phyloP scores from a whole-genome alignment of 1,139 yeast genomes.

The Hansenula lynferdii region DNA sequence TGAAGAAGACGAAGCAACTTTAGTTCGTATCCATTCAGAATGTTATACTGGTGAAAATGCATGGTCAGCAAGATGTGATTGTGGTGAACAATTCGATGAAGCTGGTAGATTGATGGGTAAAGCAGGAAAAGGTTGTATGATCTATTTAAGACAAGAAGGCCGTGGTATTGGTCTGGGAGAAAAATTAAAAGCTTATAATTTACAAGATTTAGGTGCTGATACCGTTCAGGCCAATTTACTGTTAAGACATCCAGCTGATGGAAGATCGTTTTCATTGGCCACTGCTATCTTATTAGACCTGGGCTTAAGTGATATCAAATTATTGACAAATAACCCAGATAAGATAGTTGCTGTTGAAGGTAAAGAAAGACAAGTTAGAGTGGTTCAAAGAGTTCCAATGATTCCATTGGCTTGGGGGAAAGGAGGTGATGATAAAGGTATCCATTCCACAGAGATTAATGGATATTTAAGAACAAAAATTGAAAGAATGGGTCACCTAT shows the following conservation, averaged over 20 bases:
- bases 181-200: conserved; percentile 91
- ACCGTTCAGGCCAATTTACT: conserved; percentile 94
- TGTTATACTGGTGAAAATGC: conserved; percentile 99
- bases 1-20: conserved; percentile 34
- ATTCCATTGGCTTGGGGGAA: conserved; percentile 88
- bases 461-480: conserved; percentile 91
- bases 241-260: conserved; percentile 96
- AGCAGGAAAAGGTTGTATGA: conserved; percentile 88
- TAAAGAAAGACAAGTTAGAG: conserved; percentile 60
- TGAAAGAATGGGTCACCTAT: conserved; percentile 94
- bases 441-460: conserved; percentile 80
- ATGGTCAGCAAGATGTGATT: conserved; percentile 98
- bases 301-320: conserved; percentile 65
- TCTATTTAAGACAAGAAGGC: conserved; percentile 95
- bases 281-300: conserved; percentile 87
- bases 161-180: conserved; percentile 98
- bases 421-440: conserved; percentile 49
- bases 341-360: conserved; percentile 95
- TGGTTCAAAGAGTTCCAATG: conserved; percentile 91
- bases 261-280: conserved; percentile 86
- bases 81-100: conserved; percentile 98
- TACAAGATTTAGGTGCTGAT: conserved; percentile 97
- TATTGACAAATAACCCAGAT: conserved; percentile 94
- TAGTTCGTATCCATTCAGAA: conserved; percentile 90
- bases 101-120: conserved; percentile 92